Evolutionary conservation across 1,284 basidiomycete species (phyloP), one percentile per base, ranked within the genome.

Genomic region (Ceratorhiza oryzae-sativae): DNA sequence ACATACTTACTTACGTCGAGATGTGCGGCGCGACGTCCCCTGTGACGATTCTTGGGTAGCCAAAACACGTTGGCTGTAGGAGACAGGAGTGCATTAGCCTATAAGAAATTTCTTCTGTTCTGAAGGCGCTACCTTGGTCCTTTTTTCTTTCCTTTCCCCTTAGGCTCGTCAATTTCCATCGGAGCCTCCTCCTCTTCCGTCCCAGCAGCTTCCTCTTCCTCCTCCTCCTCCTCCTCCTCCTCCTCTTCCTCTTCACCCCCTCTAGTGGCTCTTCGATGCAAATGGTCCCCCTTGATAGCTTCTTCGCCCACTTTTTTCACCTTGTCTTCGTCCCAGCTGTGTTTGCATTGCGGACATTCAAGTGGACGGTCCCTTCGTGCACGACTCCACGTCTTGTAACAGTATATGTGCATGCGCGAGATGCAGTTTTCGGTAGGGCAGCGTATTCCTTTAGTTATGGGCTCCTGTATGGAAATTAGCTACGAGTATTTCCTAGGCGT

Each of bases 391-490:
- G 77, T 77, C 30, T 81, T 80, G 78, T 88, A 89, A 76, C 92
- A 94, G 74, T 90, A 86, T 53, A 79, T 79, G 79, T 94, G 93
- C 79, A 94, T 80, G 45, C 86, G 84, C 12, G 83, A 82, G 75
- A 87, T 84, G 82, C 92, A 94, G 48, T 89, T 87, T 0, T 82
- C 77, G 2, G 84, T 88, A 61, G 80, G 82, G 78, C 92, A 94
- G 1, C 85, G 83, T 27, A 88, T 80, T 9, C 93, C 92, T 65
- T 86, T 86, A 0, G 90, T 91, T 48, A 90, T 77, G 53, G 89
- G 83, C 89, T 91, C 75, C 13, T 67, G 8, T 10, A 46, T 62
- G 18, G 13, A 67, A n/a, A n/a, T n/a, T n/a, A n/a, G n/a, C n/a
- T n/a, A n/a, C n/a, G n/a, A n/a, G n/a, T n/a, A n/a, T n/a, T n/a